phyloP scores from a whole-genome alignment of 352 stramenopile genomes.

The Pythium angustatum region DNA sequence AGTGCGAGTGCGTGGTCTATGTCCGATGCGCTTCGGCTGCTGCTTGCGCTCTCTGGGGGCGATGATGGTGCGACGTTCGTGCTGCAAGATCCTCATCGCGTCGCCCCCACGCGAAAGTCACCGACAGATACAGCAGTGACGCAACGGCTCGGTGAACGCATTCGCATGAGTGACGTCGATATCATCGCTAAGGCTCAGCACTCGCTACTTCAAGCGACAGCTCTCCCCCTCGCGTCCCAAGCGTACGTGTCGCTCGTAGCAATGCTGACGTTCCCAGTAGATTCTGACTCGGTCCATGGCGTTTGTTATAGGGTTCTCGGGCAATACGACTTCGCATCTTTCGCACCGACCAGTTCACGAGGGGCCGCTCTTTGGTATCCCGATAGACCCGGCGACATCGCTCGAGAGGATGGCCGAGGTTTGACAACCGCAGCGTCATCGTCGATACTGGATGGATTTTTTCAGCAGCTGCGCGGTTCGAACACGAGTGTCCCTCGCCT shows the following conservation, averaged over 20 bases:
- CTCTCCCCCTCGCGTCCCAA: conserved; percentile 38
- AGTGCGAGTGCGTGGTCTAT: conserved; percentile 14
- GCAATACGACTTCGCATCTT: conserved; percentile 17
- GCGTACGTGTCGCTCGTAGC: conserved; percentile 29
- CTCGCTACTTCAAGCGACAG: conserved; percentile 24
- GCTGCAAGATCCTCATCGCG: conserved; percentile 47
- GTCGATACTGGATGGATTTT: conserved; percentile 1
- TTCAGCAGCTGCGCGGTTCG: conserved; percentile 4
- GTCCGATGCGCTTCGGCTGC: conserved; percentile 43
- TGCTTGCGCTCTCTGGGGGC: conserved; percentile 58
- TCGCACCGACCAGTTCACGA: conserved; percentile 6
- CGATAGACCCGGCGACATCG: neutral
- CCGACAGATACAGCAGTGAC: neutral
- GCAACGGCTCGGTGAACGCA: conserved; percentile 51
- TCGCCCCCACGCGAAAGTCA: neutral
- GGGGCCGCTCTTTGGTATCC: conserved; percentile 28
- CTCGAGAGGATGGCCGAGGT: neutral
- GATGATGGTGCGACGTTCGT: conserved; percentile 59
- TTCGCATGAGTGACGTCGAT: conserved; percentile 50
- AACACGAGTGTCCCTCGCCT: conserved; percentile 9
- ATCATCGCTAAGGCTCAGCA: conserved; percentile 44
- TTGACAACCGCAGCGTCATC: neutral
- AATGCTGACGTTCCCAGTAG: neutral
- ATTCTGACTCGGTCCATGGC: neutral
- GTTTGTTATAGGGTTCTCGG: conserved; percentile 9